Percentiles rank a stretch among this genome's conserved stretches.
These are phyloP conservation scores for Serendipita sp. DNA, from an alignment of 768 basidiomycete species.

Conservation along the genomic window DNA sequence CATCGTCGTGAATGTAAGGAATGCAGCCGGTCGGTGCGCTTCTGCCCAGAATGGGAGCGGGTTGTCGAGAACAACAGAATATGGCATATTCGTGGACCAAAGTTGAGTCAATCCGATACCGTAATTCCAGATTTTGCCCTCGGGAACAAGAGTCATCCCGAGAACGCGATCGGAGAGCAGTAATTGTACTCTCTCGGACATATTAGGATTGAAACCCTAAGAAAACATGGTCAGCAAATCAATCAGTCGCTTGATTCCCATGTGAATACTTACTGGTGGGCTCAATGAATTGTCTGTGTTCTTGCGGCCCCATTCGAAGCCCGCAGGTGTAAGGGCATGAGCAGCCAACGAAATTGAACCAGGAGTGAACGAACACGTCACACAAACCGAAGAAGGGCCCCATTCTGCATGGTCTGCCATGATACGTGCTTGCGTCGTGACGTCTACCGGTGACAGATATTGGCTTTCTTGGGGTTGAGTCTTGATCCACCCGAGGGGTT, in stretches of 20 bases:
- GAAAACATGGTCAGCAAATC: slow-evolving; percentile 10
- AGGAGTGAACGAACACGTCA: slow-evolving; percentile 92
- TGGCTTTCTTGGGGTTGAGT: slow-evolving; percentile 87
- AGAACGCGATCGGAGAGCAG: slow-evolving; percentile 89
- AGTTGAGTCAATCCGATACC: slow-evolving; percentile 84
- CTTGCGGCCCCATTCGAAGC: slow-evolving; percentile 97
- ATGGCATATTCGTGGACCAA: slow-evolving; percentile 70
- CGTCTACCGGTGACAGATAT: slow-evolving; percentile 83
- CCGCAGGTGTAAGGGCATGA: slow-evolving; percentile 75
- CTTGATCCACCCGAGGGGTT: slow-evolving; percentile 92
- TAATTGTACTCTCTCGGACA: slow-evolving; percentile 85
- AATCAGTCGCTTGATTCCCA: neutral
- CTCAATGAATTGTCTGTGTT: slow-evolving; percentile 73
- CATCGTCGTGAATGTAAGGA: slow-evolving; percentile 86
- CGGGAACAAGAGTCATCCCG: slow-evolving; percentile 88
- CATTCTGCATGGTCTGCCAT: slow-evolving; percentile 96
- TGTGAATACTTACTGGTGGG: slow-evolving; percentile 35
- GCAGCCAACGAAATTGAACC: slow-evolving; percentile 93
- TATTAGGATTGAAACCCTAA: slow-evolving; percentile 91
- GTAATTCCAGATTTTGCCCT: slow-evolving; percentile 94
- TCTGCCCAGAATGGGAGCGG: slow-evolving; percentile 93
- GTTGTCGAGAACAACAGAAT: slow-evolving; percentile 77
- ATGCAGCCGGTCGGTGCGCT: slow-evolving; percentile 85
- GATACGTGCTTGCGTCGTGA: slow-evolving; percentile 85
- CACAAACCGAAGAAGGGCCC: slow-evolving; percentile 83